Percentiles rank a stretch among this genome's conserved stretches.
These are phyloP conservation scores for Usnea hakonensis DNA, from an alignment of 495 filamentous ascomycete species.

Conservation along the genomic window DNA sequence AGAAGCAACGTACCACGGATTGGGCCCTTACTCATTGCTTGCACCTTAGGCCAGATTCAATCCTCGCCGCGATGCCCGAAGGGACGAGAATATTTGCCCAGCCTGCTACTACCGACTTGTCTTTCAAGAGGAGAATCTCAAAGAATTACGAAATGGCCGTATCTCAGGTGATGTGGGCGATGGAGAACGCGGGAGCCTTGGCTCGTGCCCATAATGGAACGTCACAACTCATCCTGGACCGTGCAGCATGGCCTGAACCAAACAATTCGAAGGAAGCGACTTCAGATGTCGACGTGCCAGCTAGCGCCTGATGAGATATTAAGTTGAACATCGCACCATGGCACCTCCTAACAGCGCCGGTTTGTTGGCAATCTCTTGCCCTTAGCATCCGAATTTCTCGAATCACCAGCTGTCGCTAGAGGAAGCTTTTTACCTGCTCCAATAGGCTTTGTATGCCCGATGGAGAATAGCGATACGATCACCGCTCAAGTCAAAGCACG, in stretches of 20 bases:
- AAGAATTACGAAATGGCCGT: background rate
- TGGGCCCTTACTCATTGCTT: background rate
- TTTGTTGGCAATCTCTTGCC: too few relatives aligned
- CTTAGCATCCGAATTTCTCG: too few relatives aligned
- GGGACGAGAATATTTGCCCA: background rate
- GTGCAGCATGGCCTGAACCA: background rate
- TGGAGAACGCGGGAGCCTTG: background rate
- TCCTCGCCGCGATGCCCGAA: constrained; percentile 6
- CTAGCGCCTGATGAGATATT: too few relatives aligned
- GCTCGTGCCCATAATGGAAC: background rate
- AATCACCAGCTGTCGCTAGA: too few relatives aligned
- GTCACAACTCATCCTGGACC: background rate
- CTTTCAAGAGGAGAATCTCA: background rate
- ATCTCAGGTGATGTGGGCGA: background rate
- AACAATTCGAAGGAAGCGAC: too few relatives aligned
- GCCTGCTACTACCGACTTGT: background rate
- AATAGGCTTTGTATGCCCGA: too few relatives aligned
- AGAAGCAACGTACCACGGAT: background rate
- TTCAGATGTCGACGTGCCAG: too few relatives aligned
- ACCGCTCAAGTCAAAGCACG: too few relatives aligned
- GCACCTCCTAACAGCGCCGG: too few relatives aligned
- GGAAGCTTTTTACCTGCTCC: too few relatives aligned
- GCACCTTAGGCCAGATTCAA: background rate
- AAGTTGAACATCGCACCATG: too few relatives aligned
- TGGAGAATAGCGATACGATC: too few relatives aligned